Percentiles rank a stretch among this genome's conserved stretches.
These are phyloP conservation scores for Microcyclosporella mali DNA, from an alignment of 2,329 filamentous ascomycete species.

Conservation along the genomic window DNA sequence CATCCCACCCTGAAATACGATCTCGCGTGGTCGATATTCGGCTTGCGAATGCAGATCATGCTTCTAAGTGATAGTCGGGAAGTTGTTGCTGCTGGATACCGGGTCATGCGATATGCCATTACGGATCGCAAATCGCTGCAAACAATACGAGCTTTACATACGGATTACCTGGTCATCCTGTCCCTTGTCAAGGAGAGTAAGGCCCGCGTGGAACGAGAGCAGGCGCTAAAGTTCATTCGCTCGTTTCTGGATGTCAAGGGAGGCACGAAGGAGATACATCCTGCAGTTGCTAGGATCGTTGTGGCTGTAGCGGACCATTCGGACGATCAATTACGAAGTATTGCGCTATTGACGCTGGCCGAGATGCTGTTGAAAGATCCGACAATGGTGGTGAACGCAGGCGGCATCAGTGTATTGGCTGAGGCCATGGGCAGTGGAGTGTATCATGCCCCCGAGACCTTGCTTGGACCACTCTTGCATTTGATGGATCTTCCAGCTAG, in stretches of 20 bases:
- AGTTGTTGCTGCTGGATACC: slow-evolving; percentile 89
- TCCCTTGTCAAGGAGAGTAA: slow-evolving; percentile 94
- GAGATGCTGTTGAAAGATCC: slow-evolving; percentile 88
- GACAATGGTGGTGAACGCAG: slow-evolving; percentile 69
- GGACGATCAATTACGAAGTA: slow-evolving; percentile 79
- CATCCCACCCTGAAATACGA: slow-evolving; percentile 94
- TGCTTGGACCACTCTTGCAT: slow-evolving; percentile 82
- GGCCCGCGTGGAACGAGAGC: slow-evolving; percentile 92
- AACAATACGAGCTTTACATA: slow-evolving; percentile 81
- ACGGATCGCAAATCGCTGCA: slow-evolving; percentile 84
- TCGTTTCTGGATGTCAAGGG: slow-evolving; percentile 94
- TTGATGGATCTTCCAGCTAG: slow-evolving; percentile 77
- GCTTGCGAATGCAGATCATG: slow-evolving; percentile 89
- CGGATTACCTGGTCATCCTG: slow-evolving; percentile 84
- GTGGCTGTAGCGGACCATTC: slow-evolving; percentile 82
- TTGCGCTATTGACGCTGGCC: slow-evolving; percentile 86
- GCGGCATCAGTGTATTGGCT: slow-evolving; percentile 80
- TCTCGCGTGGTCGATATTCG: slow-evolving; percentile 91
- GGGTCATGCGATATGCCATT: slow-evolving; percentile 88
- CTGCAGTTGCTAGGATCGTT: slow-evolving; percentile 79
- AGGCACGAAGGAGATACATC: slow-evolving; percentile 79
- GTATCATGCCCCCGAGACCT: slow-evolving; percentile 85
- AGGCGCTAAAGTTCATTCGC: slow-evolving; percentile 91
- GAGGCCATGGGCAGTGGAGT: slow-evolving; percentile 84
- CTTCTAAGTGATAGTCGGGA: slow-evolving; percentile 91